Conservation (phyloP, 2,329 filamentous ascomycete species). For the Trichoderma oligosporum region DNA sequence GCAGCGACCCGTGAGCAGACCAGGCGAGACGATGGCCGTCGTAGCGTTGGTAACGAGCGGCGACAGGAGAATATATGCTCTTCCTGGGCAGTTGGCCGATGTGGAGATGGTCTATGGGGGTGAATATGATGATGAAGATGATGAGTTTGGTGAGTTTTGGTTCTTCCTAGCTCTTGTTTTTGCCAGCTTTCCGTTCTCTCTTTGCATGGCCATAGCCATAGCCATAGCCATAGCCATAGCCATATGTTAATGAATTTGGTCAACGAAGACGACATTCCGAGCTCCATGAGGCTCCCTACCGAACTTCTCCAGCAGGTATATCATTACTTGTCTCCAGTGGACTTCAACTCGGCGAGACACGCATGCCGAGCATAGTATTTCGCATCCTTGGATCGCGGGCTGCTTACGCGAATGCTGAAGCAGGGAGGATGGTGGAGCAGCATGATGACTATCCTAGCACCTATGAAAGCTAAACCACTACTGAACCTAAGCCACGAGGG, state of each 20-base stretch:
- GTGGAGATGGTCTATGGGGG: slow-evolving; percentile 19
- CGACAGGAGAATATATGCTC: slow-evolving; percentile 17
- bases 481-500: slow-evolving; percentile 28
- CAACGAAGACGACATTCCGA: slow-evolving; percentile 20
- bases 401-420: slow-evolving; percentile 52
- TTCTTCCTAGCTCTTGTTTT: too few relatives aligned
- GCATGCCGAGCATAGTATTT: slow-evolving; percentile 59
- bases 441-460: slow-evolving; percentile 28
- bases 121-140: slow-evolving; percentile 1
- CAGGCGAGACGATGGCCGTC: slow-evolving; percentile 20
- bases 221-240: too few relatives aligned
- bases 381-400: slow-evolving; percentile 47
- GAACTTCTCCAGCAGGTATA: slow-evolving; percentile 40
- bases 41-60: slow-evolving; percentile 22
- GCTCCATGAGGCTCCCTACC: slow-evolving; percentile 30
- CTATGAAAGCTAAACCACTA: slow-evolving; percentile 21
- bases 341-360: slow-evolving; percentile 58
- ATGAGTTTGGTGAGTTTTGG: not conserved
- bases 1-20: slow-evolving; percentile 10
- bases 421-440: slow-evolving; percentile 52
- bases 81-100: slow-evolving; percentile 19
- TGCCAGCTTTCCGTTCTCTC: too few relatives aligned
- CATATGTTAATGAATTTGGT: not conserved
- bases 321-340: slow-evolving; percentile 31
- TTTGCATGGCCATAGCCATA: too few relatives aligned